These are phyloP conservation scores for Xylariaceae sp. DNA, from an alignment of 2,329 filamentous ascomycete genomes.

Conservation along the genomic window DNA sequence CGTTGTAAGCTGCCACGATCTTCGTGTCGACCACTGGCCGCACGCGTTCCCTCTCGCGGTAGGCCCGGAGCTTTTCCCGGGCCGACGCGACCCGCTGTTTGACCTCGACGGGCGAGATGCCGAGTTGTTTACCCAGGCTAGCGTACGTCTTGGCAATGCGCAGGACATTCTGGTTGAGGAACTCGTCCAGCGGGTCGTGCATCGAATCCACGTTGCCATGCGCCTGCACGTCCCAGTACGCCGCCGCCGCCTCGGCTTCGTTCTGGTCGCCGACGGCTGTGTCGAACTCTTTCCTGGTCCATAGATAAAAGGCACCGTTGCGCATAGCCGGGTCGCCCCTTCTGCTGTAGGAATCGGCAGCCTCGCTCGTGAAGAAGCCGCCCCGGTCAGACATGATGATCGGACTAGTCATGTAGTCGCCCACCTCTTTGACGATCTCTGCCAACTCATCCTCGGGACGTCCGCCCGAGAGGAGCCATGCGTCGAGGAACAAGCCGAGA, in stretches of 20 bases:
- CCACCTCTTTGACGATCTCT: slow-evolving; percentile 73
- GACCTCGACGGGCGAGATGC: slow-evolving; percentile 63
- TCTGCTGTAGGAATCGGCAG: slow-evolving; percentile 75
- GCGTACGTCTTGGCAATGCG: slow-evolving; percentile 62
- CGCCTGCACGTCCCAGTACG: slow-evolving; percentile 76
- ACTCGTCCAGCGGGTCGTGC: slow-evolving; percentile 87
- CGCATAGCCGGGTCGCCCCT: slow-evolving; percentile 74
- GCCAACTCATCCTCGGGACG: slow-evolving; percentile 64
- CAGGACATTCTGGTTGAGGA: slow-evolving; percentile 88
- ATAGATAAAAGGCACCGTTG: slow-evolving; percentile 91
- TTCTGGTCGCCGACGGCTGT: slow-evolving; percentile 61
- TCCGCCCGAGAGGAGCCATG: slow-evolving; percentile 57
- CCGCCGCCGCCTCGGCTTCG: slow-evolving; percentile 68
- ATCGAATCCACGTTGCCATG: slow-evolving; percentile 81
- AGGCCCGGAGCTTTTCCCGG: slow-evolving; percentile 60
- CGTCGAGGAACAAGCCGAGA: slow-evolving; percentile 77
- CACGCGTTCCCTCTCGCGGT: slow-evolving; percentile 68
- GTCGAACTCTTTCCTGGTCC: slow-evolving; percentile 84
- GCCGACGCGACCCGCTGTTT: slow-evolving; percentile 61
- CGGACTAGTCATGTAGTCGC: slow-evolving; percentile 72
- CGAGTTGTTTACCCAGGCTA: slow-evolving; percentile 70
- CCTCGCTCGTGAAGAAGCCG: slow-evolving; percentile 82
- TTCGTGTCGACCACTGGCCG: slow-evolving; percentile 82
- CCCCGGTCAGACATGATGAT: slow-evolving; percentile 64
- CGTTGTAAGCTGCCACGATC: slow-evolving; percentile 82